Evolutionary conservation across 306 rosid genomes (phyloP).

Genomic region (Abrus pulchellus): DNA sequence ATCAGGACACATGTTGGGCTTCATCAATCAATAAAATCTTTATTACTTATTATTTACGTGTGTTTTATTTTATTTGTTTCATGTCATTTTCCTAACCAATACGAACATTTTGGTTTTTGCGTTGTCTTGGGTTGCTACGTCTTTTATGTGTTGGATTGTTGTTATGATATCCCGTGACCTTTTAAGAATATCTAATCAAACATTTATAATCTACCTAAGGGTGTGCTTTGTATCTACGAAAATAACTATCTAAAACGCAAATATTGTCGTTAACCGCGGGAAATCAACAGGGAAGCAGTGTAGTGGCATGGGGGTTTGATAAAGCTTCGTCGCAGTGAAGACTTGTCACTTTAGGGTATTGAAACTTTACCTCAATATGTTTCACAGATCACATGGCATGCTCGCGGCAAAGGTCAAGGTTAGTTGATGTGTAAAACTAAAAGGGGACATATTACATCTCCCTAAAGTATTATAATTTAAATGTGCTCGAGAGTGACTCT

Average conservation of each 20-base stretch:
- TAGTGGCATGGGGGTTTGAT: background rate
- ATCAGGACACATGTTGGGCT: background rate
- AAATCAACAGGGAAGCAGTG: background rate
- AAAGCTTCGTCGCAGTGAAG: background rate
- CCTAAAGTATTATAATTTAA: background rate
- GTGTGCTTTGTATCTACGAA: background rate
- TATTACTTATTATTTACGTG: background rate
- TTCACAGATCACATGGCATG: background rate
- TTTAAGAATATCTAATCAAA: background rate
- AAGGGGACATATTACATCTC: background rate
- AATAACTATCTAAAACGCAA: background rate
- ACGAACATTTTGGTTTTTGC: background rate
- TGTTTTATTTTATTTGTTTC: background rate
- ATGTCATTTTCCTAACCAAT: background rate
- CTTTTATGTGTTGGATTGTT: background rate
- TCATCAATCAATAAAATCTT: slow-evolving; percentile 6
- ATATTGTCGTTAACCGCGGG: background rate
- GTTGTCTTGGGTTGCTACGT: background rate
- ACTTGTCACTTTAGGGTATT: background rate
- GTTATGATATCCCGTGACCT: background rate
- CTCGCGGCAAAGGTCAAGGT: background rate
- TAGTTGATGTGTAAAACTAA: background rate
- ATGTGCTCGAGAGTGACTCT: too few species aligned
- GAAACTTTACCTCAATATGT: background rate
- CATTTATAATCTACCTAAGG: background rate